Conservation (phyloP, 2,329 filamentous ascomycete species). For the Aspergillus sp. region DNA sequence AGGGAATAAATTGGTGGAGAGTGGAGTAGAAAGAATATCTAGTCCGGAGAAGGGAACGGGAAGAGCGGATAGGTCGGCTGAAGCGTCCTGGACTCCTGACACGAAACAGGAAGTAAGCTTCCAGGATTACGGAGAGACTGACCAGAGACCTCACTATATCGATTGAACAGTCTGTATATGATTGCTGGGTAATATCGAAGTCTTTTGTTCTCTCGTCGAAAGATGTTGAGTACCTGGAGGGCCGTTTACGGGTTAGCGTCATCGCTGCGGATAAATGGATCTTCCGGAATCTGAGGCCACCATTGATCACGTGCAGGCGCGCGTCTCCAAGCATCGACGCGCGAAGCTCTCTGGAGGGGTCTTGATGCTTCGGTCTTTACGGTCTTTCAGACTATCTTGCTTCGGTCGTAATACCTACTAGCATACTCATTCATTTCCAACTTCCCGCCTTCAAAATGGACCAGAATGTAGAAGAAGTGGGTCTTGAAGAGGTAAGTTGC, state of each 20-base stretch:
- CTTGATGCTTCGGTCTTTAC: background rate
- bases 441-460: conserved; percentile 19
- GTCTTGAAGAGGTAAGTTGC: conserved; percentile 34
- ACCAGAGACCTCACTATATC: background rate
- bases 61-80: background rate
- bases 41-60: background rate
- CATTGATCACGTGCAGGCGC: conserved; percentile 12
- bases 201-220: background rate
- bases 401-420: background rate
- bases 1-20: background rate
- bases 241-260: conserved; percentile 15
- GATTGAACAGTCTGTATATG: background rate
- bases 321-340: conserved; percentile 1
- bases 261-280: conserved; percentile 2
- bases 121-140: background rate
- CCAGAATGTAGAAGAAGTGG: conserved; percentile 26
- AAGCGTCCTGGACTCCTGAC: background rate
- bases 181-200: background rate
- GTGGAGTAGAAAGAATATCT: background rate
- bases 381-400: background rate
- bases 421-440: background rate
- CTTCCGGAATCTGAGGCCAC: background rate
- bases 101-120: background rate
- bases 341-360: background rate
- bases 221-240: conserved; percentile 14